Evolutionary conservation across 495 filamentous ascomycete genomes (phyloP).

Genomic region (Hyaloscypha bicolor): DNA sequence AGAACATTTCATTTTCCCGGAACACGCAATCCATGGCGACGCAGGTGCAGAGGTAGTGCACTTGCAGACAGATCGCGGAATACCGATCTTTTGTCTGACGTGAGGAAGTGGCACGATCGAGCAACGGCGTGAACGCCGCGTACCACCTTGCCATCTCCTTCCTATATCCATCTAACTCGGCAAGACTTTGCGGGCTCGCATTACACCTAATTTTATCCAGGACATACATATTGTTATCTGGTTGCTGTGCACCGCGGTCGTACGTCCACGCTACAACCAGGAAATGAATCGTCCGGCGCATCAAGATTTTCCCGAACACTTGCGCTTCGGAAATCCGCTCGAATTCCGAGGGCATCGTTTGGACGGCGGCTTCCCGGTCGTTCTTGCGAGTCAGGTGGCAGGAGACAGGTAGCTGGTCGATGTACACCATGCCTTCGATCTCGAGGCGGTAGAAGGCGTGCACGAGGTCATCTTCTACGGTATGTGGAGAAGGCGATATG

Average conservation of each 20-base stretch:
- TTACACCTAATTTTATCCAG: background rate
- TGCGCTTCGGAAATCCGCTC: background rate
- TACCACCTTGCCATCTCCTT: background rate
- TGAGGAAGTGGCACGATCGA: background rate
- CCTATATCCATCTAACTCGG: background rate
- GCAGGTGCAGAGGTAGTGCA: background rate
- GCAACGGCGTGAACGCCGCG: background rate
- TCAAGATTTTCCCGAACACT: constrained; percentile 3
- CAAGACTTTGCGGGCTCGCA: background rate
- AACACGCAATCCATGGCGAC: background rate
- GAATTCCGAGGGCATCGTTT: background rate
- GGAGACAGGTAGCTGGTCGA: background rate
- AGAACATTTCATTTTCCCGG: background rate
- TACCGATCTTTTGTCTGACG: background rate
- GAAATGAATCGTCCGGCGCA: constrained; percentile 4
- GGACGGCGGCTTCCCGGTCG: background rate
- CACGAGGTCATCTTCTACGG: constrained; percentile 2
- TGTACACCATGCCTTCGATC: constrained; percentile 3
- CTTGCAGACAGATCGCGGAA: background rate
- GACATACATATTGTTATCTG: background rate
- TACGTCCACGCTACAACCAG: background rate
- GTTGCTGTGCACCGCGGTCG: background rate
- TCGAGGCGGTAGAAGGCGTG: constrained; percentile 3
- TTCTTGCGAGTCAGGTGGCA: background rate
- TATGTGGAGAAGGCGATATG: background rate